Evolutionary conservation across 1,284 basidiomycete genomes (phyloP).

Genomic region (Cutaneotrichosporon sp.): DNA sequence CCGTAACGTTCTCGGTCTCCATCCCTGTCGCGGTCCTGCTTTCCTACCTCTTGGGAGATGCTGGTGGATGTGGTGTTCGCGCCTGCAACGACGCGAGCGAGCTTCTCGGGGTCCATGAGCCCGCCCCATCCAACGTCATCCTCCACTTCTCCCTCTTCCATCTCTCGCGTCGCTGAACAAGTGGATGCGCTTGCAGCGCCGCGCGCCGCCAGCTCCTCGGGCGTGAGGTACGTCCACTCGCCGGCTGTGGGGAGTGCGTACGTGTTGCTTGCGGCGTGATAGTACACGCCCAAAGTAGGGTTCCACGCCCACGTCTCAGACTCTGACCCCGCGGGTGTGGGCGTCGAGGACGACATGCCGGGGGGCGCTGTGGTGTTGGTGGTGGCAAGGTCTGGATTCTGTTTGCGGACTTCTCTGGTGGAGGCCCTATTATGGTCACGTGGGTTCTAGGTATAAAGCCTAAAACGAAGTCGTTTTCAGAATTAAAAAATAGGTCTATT

Average conservation of each 20-base stretch:
- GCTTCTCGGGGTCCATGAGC: conserved; percentile 45
- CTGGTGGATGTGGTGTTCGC: background rate
- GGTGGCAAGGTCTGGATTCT: background rate
- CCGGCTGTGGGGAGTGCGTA: conserved; percentile 31
- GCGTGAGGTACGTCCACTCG: conserved; percentile 33
- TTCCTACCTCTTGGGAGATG: background rate
- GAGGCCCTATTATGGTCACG: background rate
- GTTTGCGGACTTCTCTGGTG: background rate
- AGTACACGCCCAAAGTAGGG: conserved; percentile 30
- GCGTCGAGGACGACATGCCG: background rate
- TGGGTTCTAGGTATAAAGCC: background rate
- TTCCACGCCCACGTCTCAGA: conserved; percentile 32
- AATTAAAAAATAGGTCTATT: background rate
- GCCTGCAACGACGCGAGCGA: conserved; percentile 28
- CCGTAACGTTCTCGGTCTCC: background rate
- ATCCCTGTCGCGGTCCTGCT: background rate
- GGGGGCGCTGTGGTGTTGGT: background rate
- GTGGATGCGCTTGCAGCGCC: background rate
- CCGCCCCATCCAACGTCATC: conserved; percentile 51
- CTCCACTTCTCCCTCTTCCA: conserved; percentile 47
- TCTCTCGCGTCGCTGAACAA: background rate
- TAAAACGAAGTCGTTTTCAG: background rate
- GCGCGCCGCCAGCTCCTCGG: conserved; percentile 22
- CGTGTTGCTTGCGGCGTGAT: conserved; percentile 28
- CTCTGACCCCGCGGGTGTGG: background rate